Evolutionary conservation across 129 eudicot species (phyloP).

Genomic region (Daucus carota): DNA sequence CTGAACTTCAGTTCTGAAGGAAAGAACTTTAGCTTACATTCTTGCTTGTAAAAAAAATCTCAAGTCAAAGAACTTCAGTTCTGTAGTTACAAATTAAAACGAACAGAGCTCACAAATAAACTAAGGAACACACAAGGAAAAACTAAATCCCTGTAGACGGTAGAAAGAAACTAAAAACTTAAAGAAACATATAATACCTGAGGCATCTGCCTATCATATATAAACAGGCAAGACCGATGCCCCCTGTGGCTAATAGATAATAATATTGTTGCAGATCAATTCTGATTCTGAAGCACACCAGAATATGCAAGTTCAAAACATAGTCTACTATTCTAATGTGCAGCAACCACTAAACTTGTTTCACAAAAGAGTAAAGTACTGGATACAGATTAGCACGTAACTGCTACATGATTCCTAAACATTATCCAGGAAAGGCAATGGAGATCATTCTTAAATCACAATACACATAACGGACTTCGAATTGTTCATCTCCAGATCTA

Average conservation of each 20-base stretch:
- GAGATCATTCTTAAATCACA: neutral
- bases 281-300: neutral
- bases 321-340: neutral
- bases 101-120: neutral
- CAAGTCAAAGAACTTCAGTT: neutral
- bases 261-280: neutral
- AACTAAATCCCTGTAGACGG: neutral
- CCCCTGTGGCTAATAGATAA: neutral
- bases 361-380: neutral
- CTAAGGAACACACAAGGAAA: neutral
- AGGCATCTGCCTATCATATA: neutral
- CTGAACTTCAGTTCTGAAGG: neutral
- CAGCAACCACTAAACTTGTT: neutral
- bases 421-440: neutral
- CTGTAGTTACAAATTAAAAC: neutral
- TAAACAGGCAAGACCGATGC: neutral
- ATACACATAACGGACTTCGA: neutral
- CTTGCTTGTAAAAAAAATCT: neutral
- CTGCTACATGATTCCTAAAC: neutral
- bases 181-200: neutral
- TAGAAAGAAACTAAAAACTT: neutral
- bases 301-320: neutral
- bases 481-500: neutral
- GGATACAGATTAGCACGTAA: neutral
- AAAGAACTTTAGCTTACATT: neutral